phyloP scores from a whole-genome alignment of 1,284 basidiomycete genomes.

The Ganoderma multipileum region DNA sequence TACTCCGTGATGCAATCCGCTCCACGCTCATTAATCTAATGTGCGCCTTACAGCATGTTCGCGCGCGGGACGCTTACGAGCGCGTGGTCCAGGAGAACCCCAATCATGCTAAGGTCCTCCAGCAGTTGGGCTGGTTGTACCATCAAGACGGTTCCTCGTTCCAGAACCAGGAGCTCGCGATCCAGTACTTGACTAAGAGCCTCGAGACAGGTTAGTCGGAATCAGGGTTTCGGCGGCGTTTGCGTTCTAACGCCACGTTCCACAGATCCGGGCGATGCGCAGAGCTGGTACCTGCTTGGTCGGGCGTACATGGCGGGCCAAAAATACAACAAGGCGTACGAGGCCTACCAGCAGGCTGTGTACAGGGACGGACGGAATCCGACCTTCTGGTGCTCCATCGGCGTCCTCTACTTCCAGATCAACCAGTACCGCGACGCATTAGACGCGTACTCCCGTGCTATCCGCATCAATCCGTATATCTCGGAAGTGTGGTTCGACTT shows the following conservation, averaged over 20 bases:
- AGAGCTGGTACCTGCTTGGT: constrained; percentile 98
- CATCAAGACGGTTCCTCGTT: constrained; percentile 94
- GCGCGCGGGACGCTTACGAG: constrained; percentile 96
- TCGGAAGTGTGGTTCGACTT: constrained; percentile 99
- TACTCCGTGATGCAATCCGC: constrained; percentile 25
- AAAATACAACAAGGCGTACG: constrained; percentile 99
- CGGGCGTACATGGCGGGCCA: constrained; percentile 99
- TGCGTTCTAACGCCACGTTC: not conserved
- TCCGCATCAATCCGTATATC: constrained; percentile 98
- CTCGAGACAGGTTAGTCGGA: constrained; percentile 82
- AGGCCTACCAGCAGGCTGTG: constrained; percentile 99
- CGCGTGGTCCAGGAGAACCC: constrained; percentile 95
- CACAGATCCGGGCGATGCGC: constrained; percentile 91
- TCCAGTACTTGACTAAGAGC: constrained; percentile 93
- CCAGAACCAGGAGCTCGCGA: constrained; percentile 94
- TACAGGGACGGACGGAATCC: constrained; percentile 99
- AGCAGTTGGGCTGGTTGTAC: constrained; percentile 98
- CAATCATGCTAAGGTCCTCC: constrained; percentile 94
- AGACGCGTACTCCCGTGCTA: constrained; percentile 97
- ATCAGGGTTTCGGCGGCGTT: not conserved
- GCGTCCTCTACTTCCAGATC: constrained; percentile 99
- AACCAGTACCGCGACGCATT: constrained; percentile 98
- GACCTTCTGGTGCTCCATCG: constrained; percentile 99
- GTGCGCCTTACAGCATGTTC: constrained; percentile 66
- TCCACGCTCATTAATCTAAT: constrained; percentile 13